These are phyloP conservation scores for Lepidium didymum DNA, from an alignment of 345 rosid species.

Conservation along the genomic window DNA sequence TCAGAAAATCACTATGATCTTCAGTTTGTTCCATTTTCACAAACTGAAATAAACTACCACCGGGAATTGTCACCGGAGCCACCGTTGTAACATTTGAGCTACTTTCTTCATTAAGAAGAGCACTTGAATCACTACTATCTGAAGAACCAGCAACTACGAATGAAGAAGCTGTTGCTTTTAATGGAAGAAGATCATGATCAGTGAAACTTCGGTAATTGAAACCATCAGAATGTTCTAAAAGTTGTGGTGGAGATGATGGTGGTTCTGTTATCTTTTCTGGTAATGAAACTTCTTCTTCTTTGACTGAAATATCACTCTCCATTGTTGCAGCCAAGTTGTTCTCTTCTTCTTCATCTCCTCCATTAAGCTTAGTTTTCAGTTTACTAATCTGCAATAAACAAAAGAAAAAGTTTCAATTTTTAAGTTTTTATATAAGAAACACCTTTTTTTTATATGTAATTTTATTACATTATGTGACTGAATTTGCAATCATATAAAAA, in stretches of 20 bases:
- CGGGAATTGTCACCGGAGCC: slow-evolving; percentile 32
- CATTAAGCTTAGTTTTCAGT: slow-evolving; percentile 59
- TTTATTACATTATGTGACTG: too few species aligned
- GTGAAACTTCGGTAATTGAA: slow-evolving; percentile 44
- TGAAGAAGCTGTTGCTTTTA: slow-evolving; percentile 26
- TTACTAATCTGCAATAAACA: slow-evolving; percentile 50
- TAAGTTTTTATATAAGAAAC: too few species aligned
- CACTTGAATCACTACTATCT: slow-evolving; percentile 80
- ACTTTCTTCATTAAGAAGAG: slow-evolving; percentile 68
- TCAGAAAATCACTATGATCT: slow-evolving; percentile 69
- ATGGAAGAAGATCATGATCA: slow-evolving; percentile 41
- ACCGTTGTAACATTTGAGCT: slow-evolving; percentile 52
- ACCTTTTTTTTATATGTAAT: too few species aligned
- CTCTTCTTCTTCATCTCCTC: slow-evolving; percentile 17
- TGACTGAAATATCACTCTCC: slow-evolving; percentile 58
- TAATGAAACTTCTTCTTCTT: slow-evolving; percentile 46
- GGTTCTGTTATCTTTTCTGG: slow-evolving; percentile 33
- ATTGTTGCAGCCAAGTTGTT: slow-evolving; percentile 23
- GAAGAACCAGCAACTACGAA: slow-evolving; percentile 61
- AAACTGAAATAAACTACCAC: slow-evolving; percentile 31
- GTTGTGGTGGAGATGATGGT: slow-evolving; percentile 24
- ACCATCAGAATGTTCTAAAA: slow-evolving; percentile 26
- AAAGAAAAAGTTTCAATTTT: background rate
- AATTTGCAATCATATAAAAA: too few species aligned
- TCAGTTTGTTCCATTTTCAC: slow-evolving; percentile 87